Evolutionary conservation across 2,329 filamentous ascomycete species (phyloP).

Genomic region (Aspergillus sp.): DNA sequence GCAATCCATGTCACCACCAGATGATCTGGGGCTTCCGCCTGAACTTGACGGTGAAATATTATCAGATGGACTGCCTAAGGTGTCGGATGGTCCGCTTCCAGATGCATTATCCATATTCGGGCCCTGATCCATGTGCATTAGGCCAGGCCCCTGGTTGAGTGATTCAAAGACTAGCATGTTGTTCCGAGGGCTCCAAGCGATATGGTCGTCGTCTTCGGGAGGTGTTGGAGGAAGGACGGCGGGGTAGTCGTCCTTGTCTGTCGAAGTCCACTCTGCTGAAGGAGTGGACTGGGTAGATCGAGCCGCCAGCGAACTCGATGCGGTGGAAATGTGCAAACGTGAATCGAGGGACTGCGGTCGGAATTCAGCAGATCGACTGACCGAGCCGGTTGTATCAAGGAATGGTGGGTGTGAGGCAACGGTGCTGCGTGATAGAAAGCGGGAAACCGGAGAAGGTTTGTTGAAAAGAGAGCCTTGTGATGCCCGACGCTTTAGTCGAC

Average conservation of each 20-base stretch:
- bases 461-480: constrained; percentile 42
- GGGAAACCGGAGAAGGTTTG: constrained; percentile 40
- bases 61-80: constrained; percentile 36
- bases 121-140: constrained; percentile 34
- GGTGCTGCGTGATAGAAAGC: constrained; percentile 42
- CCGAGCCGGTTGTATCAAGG: constrained; percentile 54
- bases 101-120: constrained; percentile 35
- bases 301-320: constrained; percentile 35
- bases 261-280: constrained; percentile 29
- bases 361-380: constrained; percentile 31
- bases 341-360: constrained; percentile 35
- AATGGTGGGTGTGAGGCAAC: constrained; percentile 56
- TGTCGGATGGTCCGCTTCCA: constrained; percentile 33
- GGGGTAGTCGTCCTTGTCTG: constrained; percentile 36
- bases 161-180: constrained; percentile 38
- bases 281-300: constrained; percentile 41
- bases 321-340: constrained; percentile 36
- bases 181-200: constrained; percentile 42
- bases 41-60: constrained; percentile 37
- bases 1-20: constrained; percentile 38
- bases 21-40: constrained; percentile 35
- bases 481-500: constrained; percentile 40
- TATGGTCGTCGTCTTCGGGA: constrained; percentile 45
- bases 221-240: constrained; percentile 46
- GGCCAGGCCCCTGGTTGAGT: constrained; percentile 32